These are phyloP conservation scores for Persicaria maculosa DNA, from an alignment of 148 eudicot genomes.

Conservation along the genomic window DNA sequence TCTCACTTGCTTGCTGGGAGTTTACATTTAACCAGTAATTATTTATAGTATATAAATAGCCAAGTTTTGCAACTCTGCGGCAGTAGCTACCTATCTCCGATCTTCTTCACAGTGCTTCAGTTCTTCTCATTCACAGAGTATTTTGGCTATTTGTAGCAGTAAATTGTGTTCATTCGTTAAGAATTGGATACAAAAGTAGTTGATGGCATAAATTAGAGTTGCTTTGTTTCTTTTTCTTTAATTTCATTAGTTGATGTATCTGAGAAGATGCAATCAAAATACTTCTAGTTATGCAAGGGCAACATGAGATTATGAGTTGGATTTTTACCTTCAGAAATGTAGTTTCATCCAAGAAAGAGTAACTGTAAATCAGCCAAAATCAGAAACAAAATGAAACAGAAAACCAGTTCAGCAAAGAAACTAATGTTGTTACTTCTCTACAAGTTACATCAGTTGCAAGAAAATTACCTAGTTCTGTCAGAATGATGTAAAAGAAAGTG, in stretches of 20 bases:
- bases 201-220: not conserved
- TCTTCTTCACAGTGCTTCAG: not conserved
- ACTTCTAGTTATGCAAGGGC: too few relatives aligned
- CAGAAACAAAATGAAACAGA: not conserved
- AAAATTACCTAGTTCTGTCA: not conserved
- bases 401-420: not conserved
- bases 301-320: too few relatives aligned
- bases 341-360: too few relatives aligned
- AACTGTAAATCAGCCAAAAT: too few relatives aligned
- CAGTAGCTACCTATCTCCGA: not conserved
- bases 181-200: too few relatives aligned
- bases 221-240: not conserved
- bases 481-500: not conserved
- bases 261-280: not conserved
- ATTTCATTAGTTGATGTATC: not conserved
- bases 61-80: not conserved
- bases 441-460: not conserved
- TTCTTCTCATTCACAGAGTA: too few relatives aligned
- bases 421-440: not conserved
- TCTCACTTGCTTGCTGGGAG: conserved; percentile 8
- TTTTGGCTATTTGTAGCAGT: not conserved
- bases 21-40: not conserved
- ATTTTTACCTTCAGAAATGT: too few relatives aligned
- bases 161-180: not conserved
- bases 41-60: conserved; percentile 10